Evolutionary conservation across 2,329 filamentous ascomycete genomes (phyloP), one percentile per base, ranked within the genome.

Genomic region (Fusarium sp.): DNA sequence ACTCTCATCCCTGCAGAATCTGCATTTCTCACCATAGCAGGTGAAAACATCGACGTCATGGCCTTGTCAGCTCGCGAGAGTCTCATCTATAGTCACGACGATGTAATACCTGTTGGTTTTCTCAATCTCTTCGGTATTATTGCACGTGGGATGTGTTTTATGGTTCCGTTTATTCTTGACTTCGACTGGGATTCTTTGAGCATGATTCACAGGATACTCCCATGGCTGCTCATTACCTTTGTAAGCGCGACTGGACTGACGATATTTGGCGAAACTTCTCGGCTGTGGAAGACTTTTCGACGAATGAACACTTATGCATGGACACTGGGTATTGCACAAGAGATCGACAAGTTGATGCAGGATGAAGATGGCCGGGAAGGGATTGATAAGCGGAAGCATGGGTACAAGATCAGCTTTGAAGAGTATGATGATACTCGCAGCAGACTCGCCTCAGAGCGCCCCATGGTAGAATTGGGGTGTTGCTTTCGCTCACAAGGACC

Each of bases 1-100:
- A 10, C 19, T 8, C 7, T 7, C 18, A 4, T 7, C 31, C 11
- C 12, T 2, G 2, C 3, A 26, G 18, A 6, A 11, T 19, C 16
- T 16, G 10, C 13, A 9, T 18, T 51, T 51, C 34, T 51, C 23
- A 51, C 12, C 11, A 51, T 8, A 18, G 16, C 23, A 51, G 49
- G 49, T n/a, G 49, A 51, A 26, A 51, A 51, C 7, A 42, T 51
- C 23, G 49, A 51, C 34, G 49, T 41, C 18, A 51, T 51, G 49
- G 49, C 31, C 7, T 41, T 51, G 16, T 41, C 49, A 26, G 49
- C 18, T 3, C 49, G 49, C 10, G 49, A 51, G 31, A 9, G 31
- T 25, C 49, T 51, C 7, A n/a, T 51, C 2, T 51, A 41, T 21
- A 26, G 31, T 28, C 16, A 41, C 4, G 39, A 16, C 4, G 49